Percentiles rank a stretch among this genome's conserved stretches.
These are phyloP conservation scores for Pseudogymnoascus sp. DNA, from an alignment of 2,329 filamentous ascomycete genomes.

Conservation along the genomic window DNA sequence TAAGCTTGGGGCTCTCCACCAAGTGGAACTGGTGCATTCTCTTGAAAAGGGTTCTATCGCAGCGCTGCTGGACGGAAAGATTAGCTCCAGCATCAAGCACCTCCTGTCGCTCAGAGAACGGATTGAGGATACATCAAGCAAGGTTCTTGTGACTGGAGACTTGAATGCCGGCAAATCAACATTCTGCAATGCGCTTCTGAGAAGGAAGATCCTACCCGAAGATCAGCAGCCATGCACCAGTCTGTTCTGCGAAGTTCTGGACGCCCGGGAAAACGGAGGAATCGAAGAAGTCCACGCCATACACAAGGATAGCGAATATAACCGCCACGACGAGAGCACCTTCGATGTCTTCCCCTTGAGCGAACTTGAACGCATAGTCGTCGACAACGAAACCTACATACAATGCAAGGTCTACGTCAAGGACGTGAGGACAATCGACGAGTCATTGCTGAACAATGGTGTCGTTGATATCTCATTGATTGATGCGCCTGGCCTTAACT, in stretches of 20 bases:
- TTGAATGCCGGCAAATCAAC: slow-evolving; percentile 97
- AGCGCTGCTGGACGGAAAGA: slow-evolving; percentile 84
- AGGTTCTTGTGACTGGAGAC: slow-evolving; percentile 92
- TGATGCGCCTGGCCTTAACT: slow-evolving; percentile 90
- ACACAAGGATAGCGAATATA: slow-evolving; percentile 70
- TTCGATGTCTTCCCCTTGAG: slow-evolving; percentile 77
- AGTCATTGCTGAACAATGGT: slow-evolving; percentile 92
- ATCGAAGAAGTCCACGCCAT: slow-evolving; percentile 95
- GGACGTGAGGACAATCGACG: slow-evolving; percentile 79
- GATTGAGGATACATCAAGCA: slow-evolving; percentile 95
- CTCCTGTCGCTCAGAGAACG: slow-evolving; percentile 78
- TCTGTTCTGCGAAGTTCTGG: slow-evolving; percentile 95
- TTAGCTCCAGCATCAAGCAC: slow-evolving; percentile 87
- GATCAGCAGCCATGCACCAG: slow-evolving; percentile 97
- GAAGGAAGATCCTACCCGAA: slow-evolving; percentile 86
- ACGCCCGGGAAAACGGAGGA: slow-evolving; percentile 82
- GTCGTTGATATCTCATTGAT: slow-evolving; percentile 97
- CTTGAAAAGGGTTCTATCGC: slow-evolving; percentile 88
- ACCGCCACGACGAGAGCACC: slow-evolving; percentile 85
- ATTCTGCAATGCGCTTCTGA: slow-evolving; percentile 93
- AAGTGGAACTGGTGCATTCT: slow-evolving; percentile 87
- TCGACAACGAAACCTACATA: slow-evolving; percentile 78
- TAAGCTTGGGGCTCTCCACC: slow-evolving; percentile 77
- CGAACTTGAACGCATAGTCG: slow-evolving; percentile 80
- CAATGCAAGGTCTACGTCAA: slow-evolving; percentile 97